These are phyloP conservation scores for Boletales sp. DNA, from an alignment of 768 basidiomycete species.

Conservation along the genomic window DNA sequence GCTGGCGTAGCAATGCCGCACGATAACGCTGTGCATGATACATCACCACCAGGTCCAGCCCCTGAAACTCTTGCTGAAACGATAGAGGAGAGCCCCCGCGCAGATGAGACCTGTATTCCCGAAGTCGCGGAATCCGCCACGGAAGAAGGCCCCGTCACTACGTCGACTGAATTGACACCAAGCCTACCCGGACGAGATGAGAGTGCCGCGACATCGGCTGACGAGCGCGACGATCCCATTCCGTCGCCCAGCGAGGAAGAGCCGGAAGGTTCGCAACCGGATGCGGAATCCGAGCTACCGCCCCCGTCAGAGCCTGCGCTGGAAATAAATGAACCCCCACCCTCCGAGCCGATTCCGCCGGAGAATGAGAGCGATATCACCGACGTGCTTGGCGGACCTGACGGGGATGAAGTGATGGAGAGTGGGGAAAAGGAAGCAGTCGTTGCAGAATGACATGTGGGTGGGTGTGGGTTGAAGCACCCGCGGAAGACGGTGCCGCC, in stretches of 20 bases:
- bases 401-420: slow-evolving; percentile 16
- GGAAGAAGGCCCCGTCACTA: slow-evolving; percentile 2
- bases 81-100: background rate
- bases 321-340: slow-evolving; percentile 29
- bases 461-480: background rate
- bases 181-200: slow-evolving; percentile 3
- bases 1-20: background rate
- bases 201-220: background rate
- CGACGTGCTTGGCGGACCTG: slow-evolving; percentile 24
- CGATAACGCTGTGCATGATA: background rate
- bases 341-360: slow-evolving; percentile 31
- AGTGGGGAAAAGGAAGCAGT: slow-evolving; percentile 15
- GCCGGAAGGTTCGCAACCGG: background rate
- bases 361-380: slow-evolving; percentile 35
- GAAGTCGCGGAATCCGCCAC: slow-evolving; percentile 3
- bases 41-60: background rate
- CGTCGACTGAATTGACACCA: slow-evolving; percentile 4
- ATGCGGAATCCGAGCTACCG: slow-evolving; percentile 5
- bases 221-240: slow-evolving; percentile 6
- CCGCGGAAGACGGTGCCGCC: slow-evolving; percentile 18
- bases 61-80: slow-evolving; percentile 5
- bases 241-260: slow-evolving; percentile 2
- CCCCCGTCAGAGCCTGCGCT: slow-evolving; percentile 10
- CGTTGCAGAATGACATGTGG: slow-evolving; percentile 3
- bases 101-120: slow-evolving; percentile 1